These are phyloP conservation scores for Kluyveromyces dobzhanskii DNA, from an alignment of 805 yeast genomes.

Conservation along the genomic window DNA sequence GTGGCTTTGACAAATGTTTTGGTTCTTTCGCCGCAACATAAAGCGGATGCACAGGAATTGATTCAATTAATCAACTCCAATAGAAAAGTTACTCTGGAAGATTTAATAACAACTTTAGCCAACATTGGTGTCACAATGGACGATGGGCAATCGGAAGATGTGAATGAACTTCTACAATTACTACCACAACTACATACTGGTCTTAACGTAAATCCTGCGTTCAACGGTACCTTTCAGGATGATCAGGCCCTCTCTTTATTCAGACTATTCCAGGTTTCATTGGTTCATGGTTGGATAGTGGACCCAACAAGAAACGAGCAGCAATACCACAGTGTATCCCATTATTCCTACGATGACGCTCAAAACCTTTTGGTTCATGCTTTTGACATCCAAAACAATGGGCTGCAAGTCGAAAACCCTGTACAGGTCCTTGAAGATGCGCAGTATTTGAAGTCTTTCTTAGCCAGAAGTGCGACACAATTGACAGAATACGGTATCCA, in stretches of 20 bases:
- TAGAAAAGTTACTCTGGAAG: constrained; percentile 29
- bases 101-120: constrained; percentile 43
- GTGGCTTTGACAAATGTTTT: constrained; percentile 70
- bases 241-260: constrained; percentile 51
- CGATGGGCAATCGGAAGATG: constrained; percentile 25
- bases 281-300: constrained; percentile 84
- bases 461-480: constrained; percentile 63
- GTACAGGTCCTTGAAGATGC: constrained; percentile 29
- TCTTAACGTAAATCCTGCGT: constrained; percentile 60
- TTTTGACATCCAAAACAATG: constrained; percentile 28
- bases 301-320: constrained; percentile 31
- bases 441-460: constrained; percentile 36
- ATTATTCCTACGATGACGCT: constrained; percentile 48
- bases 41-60: constrained; percentile 20
- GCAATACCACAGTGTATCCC: constrained; percentile 31
- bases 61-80: constrained; percentile 27
- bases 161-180: constrained; percentile 39
- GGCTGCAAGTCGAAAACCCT: constrained; percentile 16
- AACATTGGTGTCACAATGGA: constrained; percentile 34
- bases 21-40: constrained; percentile 37
- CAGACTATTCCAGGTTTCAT: constrained; percentile 44
- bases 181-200: constrained; percentile 66
- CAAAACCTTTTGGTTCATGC: constrained; percentile 49
- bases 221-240: constrained; percentile 51
- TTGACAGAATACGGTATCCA: constrained; percentile 60